Evolutionary conservation across 192 early-diverging fungal species (phyloP), one percentile per base, ranked within the genome.

Genomic region (Umbelopsis sp.): DNA sequence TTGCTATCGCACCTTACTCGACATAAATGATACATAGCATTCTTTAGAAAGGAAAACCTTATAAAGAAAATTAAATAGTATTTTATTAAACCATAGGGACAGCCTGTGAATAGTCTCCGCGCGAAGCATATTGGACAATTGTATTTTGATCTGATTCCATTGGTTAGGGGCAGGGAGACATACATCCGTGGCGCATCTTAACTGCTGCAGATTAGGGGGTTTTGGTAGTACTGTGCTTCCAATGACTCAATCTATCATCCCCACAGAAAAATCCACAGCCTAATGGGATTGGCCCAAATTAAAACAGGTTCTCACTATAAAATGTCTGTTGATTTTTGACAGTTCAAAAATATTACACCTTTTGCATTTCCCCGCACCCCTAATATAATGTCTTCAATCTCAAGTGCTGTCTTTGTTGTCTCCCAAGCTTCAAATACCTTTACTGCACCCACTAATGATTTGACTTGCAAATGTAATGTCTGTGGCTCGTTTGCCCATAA

Each of bases 381-480:
- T 27, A 13, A 30, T 33, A n/a, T 25, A 1, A 61, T 61, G 55
- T 61, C 55, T 12, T 61, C 55, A 35, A 61, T 61, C 13, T 16
- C 55, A 15, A 37, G 27, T 35, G 55, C 55, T 35, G 4, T 61
- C 2, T 30, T 35, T 30, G 55, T 61, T 61, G 55, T 61, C 55
- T 61, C 25, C 18, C 55, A 61, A 61, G 21, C 55, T 1, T 15
- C 30, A 15, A 25, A 25, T 35, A 16, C 18, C 33, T 35, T 30
- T 15, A 61, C 21, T 61, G 55, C 16, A 35, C 55, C 55, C 9
- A 61, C 27, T 16, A 25, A 35, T 35, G 65, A 45, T 18, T 41
- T 66, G 35, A 66, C 65, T 20, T 66, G 65, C 65, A 66, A 66
- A 44, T 66, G 65, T 44, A 66, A 66, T 23, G 65, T 66, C 44